Base-by-base conservation (phyloP, 331 rosid species). In the Acacia concinna region DNA sequence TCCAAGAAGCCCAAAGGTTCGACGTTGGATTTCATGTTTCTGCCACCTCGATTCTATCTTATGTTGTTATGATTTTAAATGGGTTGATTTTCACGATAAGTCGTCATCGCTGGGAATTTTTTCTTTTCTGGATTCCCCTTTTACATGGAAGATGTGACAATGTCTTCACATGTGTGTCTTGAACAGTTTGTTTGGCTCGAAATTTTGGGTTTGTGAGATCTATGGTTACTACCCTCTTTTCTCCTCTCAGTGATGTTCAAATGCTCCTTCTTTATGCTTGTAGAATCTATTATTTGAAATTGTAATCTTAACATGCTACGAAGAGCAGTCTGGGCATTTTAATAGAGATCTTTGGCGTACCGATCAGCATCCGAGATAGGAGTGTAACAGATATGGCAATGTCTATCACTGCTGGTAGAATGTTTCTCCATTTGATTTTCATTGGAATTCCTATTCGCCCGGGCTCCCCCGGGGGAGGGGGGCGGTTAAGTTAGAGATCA, bases 1-100 rank as follows among this genome's bases (percentile, higher is more conserved):
- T 89, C 94, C 20, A 91, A 74, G 69, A 96, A 91, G 88, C 60
- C 89, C 82, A 86, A 81, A 86, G 97, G 99, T 96, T 68, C 67
- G 20, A 34, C 21, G 64, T 60, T 68, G 37, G 8, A 44, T 34
- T 76, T 52, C 6, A 9, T 46, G 0, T 49, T 37, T 46, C 79
- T 1, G 51, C 46, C 52, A 11, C 15, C 80, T 64, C 40, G 4
- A 30, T 65, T 4, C 74, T 75, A 14, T 8, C 67, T 51, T 30
- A 20, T 82, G 74, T 41, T 71, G 13, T 64, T 70, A 68, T 77
- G 44, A 18, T 84, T 68, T 5, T 68, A 1, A 13, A 68, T 68
- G 11, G 71, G 62, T 5, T 37, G 14, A 13, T 54, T 38, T 23
- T 73, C 15, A 35, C 63, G 6, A 52, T 40, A 5, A 11, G 3